These are phyloP conservation scores for Ceraceosorus guamensis DNA, from an alignment of 1,284 basidiomycete species.

Conservation along the genomic window DNA sequence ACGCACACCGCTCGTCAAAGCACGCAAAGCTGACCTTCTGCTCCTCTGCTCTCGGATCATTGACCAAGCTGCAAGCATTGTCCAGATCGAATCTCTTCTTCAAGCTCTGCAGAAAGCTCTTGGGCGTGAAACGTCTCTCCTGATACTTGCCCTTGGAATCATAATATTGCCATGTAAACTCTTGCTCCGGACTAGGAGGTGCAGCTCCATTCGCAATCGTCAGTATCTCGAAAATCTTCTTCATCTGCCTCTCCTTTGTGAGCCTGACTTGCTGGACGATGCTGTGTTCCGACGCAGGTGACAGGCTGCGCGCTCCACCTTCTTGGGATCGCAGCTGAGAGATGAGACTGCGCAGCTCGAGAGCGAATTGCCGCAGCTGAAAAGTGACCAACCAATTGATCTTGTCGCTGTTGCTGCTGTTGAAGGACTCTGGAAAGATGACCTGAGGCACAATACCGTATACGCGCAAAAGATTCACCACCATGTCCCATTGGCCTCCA, in stretches of 20 bases:
- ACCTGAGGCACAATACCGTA: slow-evolving; percentile 53
- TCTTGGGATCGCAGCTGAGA: no score
- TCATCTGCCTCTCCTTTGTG: slow-evolving; percentile 76
- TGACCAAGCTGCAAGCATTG: slow-evolving; percentile 82
- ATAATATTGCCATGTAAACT: slow-evolving; percentile 44
- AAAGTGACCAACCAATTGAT: slow-evolving; percentile 74
- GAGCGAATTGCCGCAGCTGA: slow-evolving; percentile 81
- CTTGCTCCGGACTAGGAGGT: slow-evolving; percentile 23
- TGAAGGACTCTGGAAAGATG: slow-evolving; percentile 76
- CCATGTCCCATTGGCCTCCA: slow-evolving; percentile 71
- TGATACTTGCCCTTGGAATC: slow-evolving; percentile 71
- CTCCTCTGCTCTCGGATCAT: slow-evolving; percentile 82
- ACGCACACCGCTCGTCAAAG: no score
- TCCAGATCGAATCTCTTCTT: slow-evolving; percentile 54
- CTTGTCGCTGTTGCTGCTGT: slow-evolving; percentile 66
- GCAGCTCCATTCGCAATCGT: slow-evolving; percentile 64
- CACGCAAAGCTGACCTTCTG: no score
- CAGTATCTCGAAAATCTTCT: slow-evolving; percentile 78
- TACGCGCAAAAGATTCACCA: slow-evolving; percentile 11
- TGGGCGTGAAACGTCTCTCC: slow-evolving; percentile 67
- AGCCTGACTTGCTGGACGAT: no score
- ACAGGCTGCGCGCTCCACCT: no score
- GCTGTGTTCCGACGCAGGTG: no score
- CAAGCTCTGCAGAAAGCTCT: slow-evolving; percentile 57
- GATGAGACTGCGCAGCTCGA: slow-evolving; percentile 66